Base-by-base conservation (phyloP, 1,284 basidiomycete species). In the Nidula niveotomentosa region DNA sequence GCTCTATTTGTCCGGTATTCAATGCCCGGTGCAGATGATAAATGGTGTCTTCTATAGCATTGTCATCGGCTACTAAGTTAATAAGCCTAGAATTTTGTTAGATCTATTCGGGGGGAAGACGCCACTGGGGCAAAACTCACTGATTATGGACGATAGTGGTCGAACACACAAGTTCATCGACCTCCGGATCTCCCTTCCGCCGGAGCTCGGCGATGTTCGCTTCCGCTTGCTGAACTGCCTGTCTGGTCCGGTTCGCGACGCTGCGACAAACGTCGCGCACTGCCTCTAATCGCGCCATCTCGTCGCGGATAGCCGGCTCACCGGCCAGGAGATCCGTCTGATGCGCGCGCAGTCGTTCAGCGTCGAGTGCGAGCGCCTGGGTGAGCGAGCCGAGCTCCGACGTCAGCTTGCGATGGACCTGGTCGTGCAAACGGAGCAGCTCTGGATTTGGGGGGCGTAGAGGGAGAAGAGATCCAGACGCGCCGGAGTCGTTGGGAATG, bases 71-170 rank as follows among this genome's bases (percentile, higher is more conserved):
- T 6, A 98, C 89, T 18, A 99, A 80, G 68, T 97, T 93, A 60
- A 98, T 86, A 23, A 99, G 77, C 71, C 96, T 98, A 67, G 51
- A 47, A 44, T 51, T 58, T 48, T 46, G 37, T 48, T 47, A 50
- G 43, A 49, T 15, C 23, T 48, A 36, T 17, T n/a, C 41, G 52
- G n/a, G n/a, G 30, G 68, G 58, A 39, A 51, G 36, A 56, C 47
- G 37, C 47, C 34, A 45, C 17, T 55, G 46, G 35, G 49, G 49
- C 51, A 18, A 23, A 23, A 81, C 90, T 70, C 65, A 96, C 96
- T 98, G 95, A 72, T 96, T 96, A 67, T 96, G 88, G 39, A 98
- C 94, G 54, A 98, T 96, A 34, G 85, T 91, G n/a, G 93, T 95
- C 41, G 92, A 88, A 69, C 96, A 98, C 8, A 98, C 87, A 53